phyloP scores from a whole-genome alignment of 2,329 filamentous ascomycete genomes.

The Plectosphaerella cucumerina region DNA sequence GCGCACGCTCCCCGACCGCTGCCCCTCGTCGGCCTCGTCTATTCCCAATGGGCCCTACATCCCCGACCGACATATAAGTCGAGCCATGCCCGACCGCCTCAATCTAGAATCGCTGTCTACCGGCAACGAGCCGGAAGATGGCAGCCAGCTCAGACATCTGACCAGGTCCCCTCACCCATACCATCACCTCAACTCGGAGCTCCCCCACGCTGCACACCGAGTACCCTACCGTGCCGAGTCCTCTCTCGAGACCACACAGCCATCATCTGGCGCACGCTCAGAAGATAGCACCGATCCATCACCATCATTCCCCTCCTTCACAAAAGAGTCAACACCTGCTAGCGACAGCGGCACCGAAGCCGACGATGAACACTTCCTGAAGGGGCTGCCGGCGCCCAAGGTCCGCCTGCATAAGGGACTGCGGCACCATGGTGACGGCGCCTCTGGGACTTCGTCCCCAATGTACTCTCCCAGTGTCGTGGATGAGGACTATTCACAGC shows the following conservation, averaged over 20 bases:
- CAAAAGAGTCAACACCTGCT: slow-evolving; percentile 53
- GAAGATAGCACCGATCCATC: slow-evolving; percentile 7
- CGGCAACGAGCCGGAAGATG: slow-evolving; percentile 27
- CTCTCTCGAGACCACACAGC: slow-evolving; percentile 5
- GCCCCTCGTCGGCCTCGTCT: slow-evolving; percentile 6
- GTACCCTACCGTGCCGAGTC: slow-evolving; percentile 17
- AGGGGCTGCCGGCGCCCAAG: slow-evolving; percentile 78
- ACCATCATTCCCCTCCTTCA: slow-evolving; percentile 23
- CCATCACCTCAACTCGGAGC: slow-evolving; percentile 53
- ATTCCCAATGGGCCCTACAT: background rate
- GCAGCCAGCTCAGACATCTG: slow-evolving; percentile 40
- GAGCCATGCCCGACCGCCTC: slow-evolving; percentile 44
- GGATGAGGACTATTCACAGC: slow-evolving; percentile 4
- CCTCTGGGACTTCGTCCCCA: slow-evolving; percentile 54
- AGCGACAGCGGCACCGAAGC: slow-evolving; percentile 95
- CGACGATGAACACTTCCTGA: slow-evolving; percentile 87
- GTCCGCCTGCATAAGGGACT: slow-evolving; percentile 72
- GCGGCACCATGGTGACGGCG: slow-evolving; percentile 51
- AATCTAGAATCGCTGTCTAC: slow-evolving; percentile 26
- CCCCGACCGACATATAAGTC: slow-evolving; percentile 16
- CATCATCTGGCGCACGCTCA: background rate
- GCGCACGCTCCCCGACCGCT: background rate
- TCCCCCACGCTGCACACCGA: slow-evolving; percentile 45
- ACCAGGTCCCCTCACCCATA: slow-evolving; percentile 67
- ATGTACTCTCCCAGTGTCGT: slow-evolving; percentile 39